Base-by-base conservation (phyloP, 257 asterid species). In the Nicotiana sylvestris region DNA sequence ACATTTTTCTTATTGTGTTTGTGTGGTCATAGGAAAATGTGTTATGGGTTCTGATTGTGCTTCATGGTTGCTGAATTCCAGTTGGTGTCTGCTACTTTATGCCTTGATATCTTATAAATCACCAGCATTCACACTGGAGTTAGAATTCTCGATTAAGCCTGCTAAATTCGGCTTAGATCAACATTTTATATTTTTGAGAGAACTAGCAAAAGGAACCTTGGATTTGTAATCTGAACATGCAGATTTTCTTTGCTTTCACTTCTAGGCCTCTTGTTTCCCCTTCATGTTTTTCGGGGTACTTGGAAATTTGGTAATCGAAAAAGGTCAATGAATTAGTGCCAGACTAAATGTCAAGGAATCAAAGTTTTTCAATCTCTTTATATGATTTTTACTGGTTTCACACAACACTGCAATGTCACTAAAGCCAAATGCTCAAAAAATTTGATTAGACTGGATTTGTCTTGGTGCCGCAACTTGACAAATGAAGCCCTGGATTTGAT, bases 401-500 rank as follows among this genome's bases (percentile, higher is more conserved):
- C 84, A 85, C 70, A 86, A 92, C 84, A 94, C 97, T 81, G 98
- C 99, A 55, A 82, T 89, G 27, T 90, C 99, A 60, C 91, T 95
- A 29, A 21, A 80, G 88, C 97, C 11, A 85, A 89, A 85, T 83
- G 89, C 82, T 91, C 95, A 85, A 86, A 81, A 77, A 89, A 89
- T 58, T 82, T 95, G 85, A 83, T 78, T 80, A 87, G 88, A 83
- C 86, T 95, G 88, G 97, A 95, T 83, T 77, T 95, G 76, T 95
- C 98, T 78, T 95, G 97, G 97, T 94, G 99, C 81, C 98, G 97
- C 78, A 86, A 88, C 80, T 83, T 95, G 87, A 89, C 90, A 25
- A 85, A 94, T 81, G 99, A 94, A 88, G 98, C 97, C 74, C 78
- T 96, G 51, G 99, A 98, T 82, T 84, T 94, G 93, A 90, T 94